phyloP scores from a whole-genome alignment of 306 rosid species.

The Vigna angularis region DNA sequence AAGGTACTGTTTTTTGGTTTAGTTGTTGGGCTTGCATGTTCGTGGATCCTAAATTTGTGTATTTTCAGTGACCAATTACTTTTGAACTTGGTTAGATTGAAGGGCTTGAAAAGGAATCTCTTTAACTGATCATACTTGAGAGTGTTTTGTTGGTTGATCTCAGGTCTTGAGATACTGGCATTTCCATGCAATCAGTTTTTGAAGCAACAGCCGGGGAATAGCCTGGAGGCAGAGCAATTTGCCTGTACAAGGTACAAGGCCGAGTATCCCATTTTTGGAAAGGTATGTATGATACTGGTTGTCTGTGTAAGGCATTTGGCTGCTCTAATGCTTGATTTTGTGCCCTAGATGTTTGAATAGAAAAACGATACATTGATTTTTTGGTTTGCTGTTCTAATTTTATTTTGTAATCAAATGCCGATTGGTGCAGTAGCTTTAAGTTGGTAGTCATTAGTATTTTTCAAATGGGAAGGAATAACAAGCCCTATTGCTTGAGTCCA shows the following conservation, averaged over 20 bases:
- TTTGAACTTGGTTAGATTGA: slow-evolving; percentile 22
- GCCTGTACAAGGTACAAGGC: slow-evolving; percentile 88
- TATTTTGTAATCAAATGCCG: not conserved
- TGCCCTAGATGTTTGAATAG: slow-evolving; percentile 1
- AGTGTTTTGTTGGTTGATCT: slow-evolving; percentile 44
- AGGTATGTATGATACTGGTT: slow-evolving; percentile 62
- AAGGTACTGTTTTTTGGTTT: slow-evolving; percentile 56
- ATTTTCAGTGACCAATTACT: slow-evolving; percentile 13
- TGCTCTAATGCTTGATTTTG: slow-evolving; percentile 7
- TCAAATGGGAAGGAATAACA: not conserved
- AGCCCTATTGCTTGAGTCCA: slow-evolving; percentile 23
- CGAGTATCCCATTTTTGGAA: slow-evolving; percentile 83
- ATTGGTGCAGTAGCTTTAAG: slow-evolving; percentile 8
- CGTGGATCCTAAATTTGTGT: slow-evolving; percentile 18
- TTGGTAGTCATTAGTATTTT: slow-evolving; percentile 21
- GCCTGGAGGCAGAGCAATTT: slow-evolving; percentile 64
- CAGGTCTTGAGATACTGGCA: slow-evolving; percentile 85
- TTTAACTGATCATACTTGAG: slow-evolving; percentile 9
- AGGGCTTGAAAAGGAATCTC: slow-evolving; percentile 4
- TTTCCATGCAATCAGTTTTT: slow-evolving; percentile 94
- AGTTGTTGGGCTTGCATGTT: slow-evolving; percentile 29
- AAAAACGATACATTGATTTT: not conserved
- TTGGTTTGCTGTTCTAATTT: not conserved
- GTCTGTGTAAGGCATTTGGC: not conserved
- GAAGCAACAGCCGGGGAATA: slow-evolving; percentile 77